Evolutionary conservation across 108 stramenopile genomes (phyloP), one percentile per base, ranked within the genome.

Genomic region (Cylindrotheca closterium): DNA sequence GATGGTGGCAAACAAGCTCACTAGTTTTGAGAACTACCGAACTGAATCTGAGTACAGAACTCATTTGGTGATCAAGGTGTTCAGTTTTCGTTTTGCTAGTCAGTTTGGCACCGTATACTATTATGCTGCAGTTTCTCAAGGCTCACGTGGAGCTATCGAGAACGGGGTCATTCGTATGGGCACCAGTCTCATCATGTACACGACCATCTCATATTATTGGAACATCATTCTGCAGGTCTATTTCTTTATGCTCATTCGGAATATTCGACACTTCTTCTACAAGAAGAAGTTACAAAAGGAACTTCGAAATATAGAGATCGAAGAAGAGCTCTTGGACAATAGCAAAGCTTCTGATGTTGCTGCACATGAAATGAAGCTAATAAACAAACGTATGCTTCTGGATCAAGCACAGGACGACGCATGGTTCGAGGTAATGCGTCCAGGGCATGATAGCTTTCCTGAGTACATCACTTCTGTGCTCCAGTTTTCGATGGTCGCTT

Each of bases 11-110:
- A 73, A 79, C 46, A 77, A 69, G 76, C 74, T 96, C 46, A 95
- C 85, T 55, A 75, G 95, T 60, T 93, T 94, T 54, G 99, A 99
- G 72, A 99, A 99, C 75, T 93, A 98, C 64, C 77, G 96, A 56
- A 98, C 96, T 2, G 95, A 97, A 57, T 92, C 79, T 1, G 67
- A 68, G 32, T 98, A 95, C 71, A 79, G 96, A 52, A 94, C 96
- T 45, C 72, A 85, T 63, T 77, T 97, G 73, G 98, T 99, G 61
- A 89, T 95, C 77, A 99, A 99, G 78, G 96, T 97, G 3, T 96
- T 99, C 73, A 79, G 94, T 52, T 99, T 99, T 70, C 93, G 96
- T 31, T 98, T 98, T 58, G 96, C 98, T 17, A 96, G 96, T 82
- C 95, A 96, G 67, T 98, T 97, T 79, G 93, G 96, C 2, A 91